Base-by-base conservation (phyloP, 2,329 filamentous ascomycete species). In the Ascochyta clinopodiicola region DNA sequence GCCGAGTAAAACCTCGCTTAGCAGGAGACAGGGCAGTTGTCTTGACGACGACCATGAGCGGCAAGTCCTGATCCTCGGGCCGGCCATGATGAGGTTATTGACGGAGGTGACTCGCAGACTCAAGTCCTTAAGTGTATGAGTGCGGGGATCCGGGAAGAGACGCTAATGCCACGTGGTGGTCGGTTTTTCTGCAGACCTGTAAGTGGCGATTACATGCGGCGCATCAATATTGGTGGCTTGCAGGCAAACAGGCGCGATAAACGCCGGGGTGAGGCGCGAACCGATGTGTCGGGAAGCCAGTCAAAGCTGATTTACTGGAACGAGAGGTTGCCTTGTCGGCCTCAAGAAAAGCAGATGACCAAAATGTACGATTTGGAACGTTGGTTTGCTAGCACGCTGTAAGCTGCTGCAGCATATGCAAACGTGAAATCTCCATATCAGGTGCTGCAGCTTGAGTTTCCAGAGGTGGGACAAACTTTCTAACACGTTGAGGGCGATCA, bases 181-280 rank as follows among this genome's bases (percentile, higher is more conserved):
- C 24, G n/a, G 15, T 32, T 9, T n/a, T n/a, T 21, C 24, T 55
- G 51, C 40, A 55, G 15, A 27, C 43, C 32, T 36, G 44, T 35
- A 21, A 38, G 44, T 48, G 22, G 44, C 22, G 24, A 46, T 42
- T 21, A 42, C 36, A 22, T 46, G 42, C 36, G 24, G 40, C 32
- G 43, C 37, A 47, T 46, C 19, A 22, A 32, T 56, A 43, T 50
- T 56, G 52, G 47, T 56, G 52, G 52, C 52, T 56, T 56, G 46
- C 52, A 56, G 46, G 47, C 24, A 21, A 17, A 25, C 52, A 56
- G 52, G 27, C 52, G 52, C 52, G 52, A 27, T 39, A 27, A 13
- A 31, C 52, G 52, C 46, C 12, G 10, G 22, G 24, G 36, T 38
- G 24, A 37, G 24, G 32, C 44, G 39, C 27, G 48, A 46, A 42